phyloP scores from a whole-genome alignment of 164 flowering plant genomes.

The Tetrastigma voinierianum region DNA sequence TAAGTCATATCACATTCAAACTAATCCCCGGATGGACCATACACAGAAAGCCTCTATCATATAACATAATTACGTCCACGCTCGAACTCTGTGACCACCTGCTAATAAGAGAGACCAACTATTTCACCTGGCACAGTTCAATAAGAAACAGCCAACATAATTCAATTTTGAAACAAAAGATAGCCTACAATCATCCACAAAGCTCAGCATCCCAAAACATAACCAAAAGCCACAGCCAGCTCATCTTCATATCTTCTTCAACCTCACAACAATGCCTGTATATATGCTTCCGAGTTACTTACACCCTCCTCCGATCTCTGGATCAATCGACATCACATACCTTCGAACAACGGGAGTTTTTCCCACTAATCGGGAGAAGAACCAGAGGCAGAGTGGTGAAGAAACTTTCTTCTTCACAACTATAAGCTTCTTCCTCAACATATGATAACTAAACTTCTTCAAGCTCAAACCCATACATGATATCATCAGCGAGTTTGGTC shows the following conservation, averaged over 20 bases:
- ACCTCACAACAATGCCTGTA: slow-evolving; percentile 89
- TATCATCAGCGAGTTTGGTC: too few species aligned
- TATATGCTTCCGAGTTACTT: slow-evolving; percentile 87
- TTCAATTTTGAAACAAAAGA: slow-evolving; percentile 70
- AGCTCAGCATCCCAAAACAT: slow-evolving; percentile 95
- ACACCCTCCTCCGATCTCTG: slow-evolving; percentile 93
- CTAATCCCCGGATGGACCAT: too few species aligned
- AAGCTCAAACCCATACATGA: too few species aligned
- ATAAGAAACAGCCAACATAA: too few species aligned
- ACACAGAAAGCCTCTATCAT: too few species aligned
- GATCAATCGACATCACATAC: slow-evolving; percentile 91
- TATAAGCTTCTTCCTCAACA: slow-evolving; percentile 57
- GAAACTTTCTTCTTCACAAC: too few species aligned
- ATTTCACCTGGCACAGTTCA: too few species aligned
- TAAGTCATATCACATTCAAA: too few species aligned
- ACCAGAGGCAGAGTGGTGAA: slow-evolving; percentile 39
- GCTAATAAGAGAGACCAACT: too few species aligned
- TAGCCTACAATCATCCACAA: slow-evolving; percentile 89
- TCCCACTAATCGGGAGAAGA: slow-evolving; percentile 59
- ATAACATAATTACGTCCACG: too few species aligned
- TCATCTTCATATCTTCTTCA: slow-evolving; percentile 75
- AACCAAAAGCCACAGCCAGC: slow-evolving; percentile 96
- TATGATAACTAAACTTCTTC: slow-evolving; percentile 66
- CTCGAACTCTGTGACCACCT: too few species aligned
- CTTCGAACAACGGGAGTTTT: slow-evolving; percentile 58